phyloP scores from a whole-genome alignment of 75 land plant species.

The Adiantum capillusveneris region DNA sequence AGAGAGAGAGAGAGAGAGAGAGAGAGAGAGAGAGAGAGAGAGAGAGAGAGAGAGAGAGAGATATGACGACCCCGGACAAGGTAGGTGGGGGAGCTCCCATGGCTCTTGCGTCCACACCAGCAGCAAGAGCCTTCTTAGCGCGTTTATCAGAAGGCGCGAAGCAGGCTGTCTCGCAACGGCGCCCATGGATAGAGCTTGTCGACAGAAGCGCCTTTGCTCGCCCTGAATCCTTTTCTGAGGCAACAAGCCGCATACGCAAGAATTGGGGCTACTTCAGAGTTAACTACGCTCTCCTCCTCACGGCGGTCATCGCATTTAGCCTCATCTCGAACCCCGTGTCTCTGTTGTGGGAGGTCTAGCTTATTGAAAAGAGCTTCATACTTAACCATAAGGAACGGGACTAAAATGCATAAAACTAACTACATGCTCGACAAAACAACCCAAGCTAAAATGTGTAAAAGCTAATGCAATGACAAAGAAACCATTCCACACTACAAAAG shows the following conservation, averaged over 20 bases:
- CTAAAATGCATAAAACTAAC: no score
- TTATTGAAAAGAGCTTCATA: no score
- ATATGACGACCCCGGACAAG: not conserved
- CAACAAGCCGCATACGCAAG: constrained; percentile 51
- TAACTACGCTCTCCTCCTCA: constrained; percentile 49
- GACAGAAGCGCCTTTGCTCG: constrained; percentile 50
- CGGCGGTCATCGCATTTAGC: constrained; percentile 35
- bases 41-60: constrained; percentile 3
- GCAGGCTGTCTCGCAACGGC: constrained; percentile 40
- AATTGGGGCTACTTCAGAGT: constrained; percentile 59
- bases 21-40: no score
- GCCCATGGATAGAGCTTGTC: constrained; percentile 67
- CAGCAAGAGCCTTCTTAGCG: constrained; percentile 49
- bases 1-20: no score
- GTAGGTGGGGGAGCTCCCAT: constrained; percentile 1
- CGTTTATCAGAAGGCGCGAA: constrained; percentile 42
- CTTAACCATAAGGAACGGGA: no score
- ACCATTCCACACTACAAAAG: no score
- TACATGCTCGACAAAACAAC: no score
- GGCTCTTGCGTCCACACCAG: constrained; percentile 26
- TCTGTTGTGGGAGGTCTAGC: no score
- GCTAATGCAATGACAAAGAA: no score
- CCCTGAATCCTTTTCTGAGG: constrained; percentile 52
- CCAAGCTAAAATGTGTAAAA: no score
- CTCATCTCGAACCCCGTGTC: constrained; percentile 62